Percentiles rank a stretch among this genome's conserved stretches.
phyloP scores from a whole-genome alignment of 129 eudicot species.

The Lonicera japonica region DNA sequence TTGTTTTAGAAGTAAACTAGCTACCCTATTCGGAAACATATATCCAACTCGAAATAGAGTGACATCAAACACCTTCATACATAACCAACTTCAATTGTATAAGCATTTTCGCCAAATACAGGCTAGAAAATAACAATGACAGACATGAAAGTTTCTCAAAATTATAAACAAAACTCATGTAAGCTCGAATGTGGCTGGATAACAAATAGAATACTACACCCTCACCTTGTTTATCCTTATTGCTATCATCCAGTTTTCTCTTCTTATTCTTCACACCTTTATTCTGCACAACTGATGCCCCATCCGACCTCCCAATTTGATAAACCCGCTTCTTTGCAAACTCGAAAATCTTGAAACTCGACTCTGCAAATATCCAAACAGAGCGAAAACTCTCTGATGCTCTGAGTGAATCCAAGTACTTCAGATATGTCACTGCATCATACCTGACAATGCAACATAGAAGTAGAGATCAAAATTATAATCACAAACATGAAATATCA shows the following conservation, averaged over 20 bases:
- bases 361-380: conserved; percentile 98
- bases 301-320: conserved; percentile 55
- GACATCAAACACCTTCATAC: not conserved
- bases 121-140: not conserved
- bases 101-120: conserved; percentile 1
- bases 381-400: conserved; percentile 99
- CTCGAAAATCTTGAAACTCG: conserved; percentile 91
- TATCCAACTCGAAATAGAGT: conserved; percentile 3
- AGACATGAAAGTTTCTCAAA: not conserved
- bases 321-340: conserved; percentile 89
- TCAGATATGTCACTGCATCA: conserved; percentile 94
- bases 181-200: not conserved
- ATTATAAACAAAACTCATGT: no score
- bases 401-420: conserved; percentile 90
- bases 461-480: not conserved
- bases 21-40: not conserved
- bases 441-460: conserved; percentile 43
- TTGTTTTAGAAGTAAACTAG: not conserved
- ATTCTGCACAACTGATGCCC: conserved; percentile 29
- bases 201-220: not conserved
- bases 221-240: conserved; percentile 47
- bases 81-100: not conserved
- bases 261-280: conserved; percentile 37
- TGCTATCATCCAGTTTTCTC: conserved; percentile 59
- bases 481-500: not conserved